phyloP scores from a whole-genome alignment of 176 grass and related monocot species.

The Rhipidocladum racemiflorum region DNA sequence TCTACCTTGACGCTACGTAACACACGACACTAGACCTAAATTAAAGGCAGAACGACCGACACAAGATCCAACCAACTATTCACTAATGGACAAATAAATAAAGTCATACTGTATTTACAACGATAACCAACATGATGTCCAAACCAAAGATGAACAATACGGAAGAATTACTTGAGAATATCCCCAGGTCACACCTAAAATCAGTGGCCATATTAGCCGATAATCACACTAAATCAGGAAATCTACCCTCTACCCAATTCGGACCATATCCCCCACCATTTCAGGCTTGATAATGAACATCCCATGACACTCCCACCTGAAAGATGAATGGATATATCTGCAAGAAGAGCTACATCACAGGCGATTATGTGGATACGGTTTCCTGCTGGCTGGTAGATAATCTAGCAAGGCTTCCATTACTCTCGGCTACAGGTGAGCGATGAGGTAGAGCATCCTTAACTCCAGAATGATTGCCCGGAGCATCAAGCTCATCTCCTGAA shows the following conservation, averaged over 20 bases:
- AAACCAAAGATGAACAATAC: constrained; percentile 30
- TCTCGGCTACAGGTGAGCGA: constrained; percentile 44
- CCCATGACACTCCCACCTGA: background rate
- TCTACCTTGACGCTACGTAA: background rate
- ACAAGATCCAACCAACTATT: constrained; percentile 14
- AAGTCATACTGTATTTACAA: constrained; percentile 47
- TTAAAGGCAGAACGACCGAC: background rate
- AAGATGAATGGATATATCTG: constrained; percentile 27
- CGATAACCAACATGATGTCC: constrained; percentile 23
- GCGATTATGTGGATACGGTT: constrained; percentile 38
- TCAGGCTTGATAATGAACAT: constrained; percentile 2
- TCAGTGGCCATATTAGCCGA: constrained; percentile 42
- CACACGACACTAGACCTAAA: background rate
- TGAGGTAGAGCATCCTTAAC: constrained; percentile 39
- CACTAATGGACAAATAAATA: background rate
- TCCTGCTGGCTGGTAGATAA: constrained; percentile 49
- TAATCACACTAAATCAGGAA: constrained; percentile 36
- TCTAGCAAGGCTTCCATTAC: constrained; percentile 45
- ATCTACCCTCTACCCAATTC: constrained; percentile 29
- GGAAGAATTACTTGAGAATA: constrained; percentile 25
- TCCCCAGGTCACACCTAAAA: constrained; percentile 50
- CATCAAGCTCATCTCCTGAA: constrained; percentile 48
- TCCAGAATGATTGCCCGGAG: constrained; percentile 49
- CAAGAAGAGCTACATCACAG: background rate
- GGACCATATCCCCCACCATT: background rate